Conservation (phyloP, 2,329 filamentous ascomycete species). For the Lasiodiplodia sp. region DNA sequence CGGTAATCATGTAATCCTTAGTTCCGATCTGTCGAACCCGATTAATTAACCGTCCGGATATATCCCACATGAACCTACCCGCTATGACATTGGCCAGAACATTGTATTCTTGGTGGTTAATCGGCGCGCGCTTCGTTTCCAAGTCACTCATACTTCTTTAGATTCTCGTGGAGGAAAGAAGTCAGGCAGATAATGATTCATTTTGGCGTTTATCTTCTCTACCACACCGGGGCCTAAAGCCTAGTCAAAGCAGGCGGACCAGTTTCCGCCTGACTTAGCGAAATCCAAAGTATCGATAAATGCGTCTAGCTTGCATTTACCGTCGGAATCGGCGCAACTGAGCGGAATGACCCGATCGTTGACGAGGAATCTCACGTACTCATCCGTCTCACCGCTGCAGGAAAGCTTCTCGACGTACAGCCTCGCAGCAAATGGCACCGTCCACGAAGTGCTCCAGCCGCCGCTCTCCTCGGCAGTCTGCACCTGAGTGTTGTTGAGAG, state of each 20-base stretch:
- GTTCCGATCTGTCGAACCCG: neutral
- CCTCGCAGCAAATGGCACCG: constrained; percentile 80
- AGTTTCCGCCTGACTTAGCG: constrained; percentile 73
- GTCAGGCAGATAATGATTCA: neutral
- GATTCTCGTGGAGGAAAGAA: neutral
- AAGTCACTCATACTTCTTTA: neutral
- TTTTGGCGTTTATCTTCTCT: neutral
- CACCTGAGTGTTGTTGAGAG: constrained; percentile 55
- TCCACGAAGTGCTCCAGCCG: constrained; percentile 79
- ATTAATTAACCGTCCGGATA: neutral
- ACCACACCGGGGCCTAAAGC: neutral
- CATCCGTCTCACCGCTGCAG: constrained; percentile 67
- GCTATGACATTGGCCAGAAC: neutral
- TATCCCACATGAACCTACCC: neutral
- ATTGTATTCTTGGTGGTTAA: neutral
- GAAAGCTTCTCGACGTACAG: constrained; percentile 89
- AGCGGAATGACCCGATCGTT: constrained; percentile 84
- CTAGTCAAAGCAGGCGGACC: constrained; percentile 67
- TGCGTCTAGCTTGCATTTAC: constrained; percentile 71
- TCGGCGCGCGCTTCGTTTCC: neutral
- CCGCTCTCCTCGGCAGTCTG: constrained; percentile 56
- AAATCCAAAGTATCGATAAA: constrained; percentile 81
- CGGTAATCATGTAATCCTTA: neutral
- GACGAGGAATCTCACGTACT: constrained; percentile 79
- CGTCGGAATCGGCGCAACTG: constrained; percentile 73